Percentiles rank a stretch among this genome's conserved stretches.
Conservation (phyloP, 2,329 filamentous ascomycete genomes). For the Myriosclerotinia duriaeana region DNA sequence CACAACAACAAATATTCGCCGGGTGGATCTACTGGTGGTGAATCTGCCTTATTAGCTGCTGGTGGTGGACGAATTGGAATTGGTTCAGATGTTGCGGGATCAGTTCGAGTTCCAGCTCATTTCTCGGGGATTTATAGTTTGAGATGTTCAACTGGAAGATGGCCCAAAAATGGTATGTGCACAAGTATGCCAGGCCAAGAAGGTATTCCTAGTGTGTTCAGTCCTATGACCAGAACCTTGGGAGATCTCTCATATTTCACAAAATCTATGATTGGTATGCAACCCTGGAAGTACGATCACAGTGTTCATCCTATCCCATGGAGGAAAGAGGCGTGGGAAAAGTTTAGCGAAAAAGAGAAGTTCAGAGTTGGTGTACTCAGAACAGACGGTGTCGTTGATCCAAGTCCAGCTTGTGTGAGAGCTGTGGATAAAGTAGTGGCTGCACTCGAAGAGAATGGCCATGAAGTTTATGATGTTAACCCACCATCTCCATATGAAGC, state of each 20-base stretch:
- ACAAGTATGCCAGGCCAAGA: constrained; percentile 94
- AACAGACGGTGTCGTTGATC: constrained; percentile 80
- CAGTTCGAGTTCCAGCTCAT: constrained; percentile 81
- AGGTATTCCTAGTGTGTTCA: constrained; percentile 84
- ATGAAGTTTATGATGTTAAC: constrained; percentile 67
- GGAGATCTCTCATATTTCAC: constrained; percentile 84
- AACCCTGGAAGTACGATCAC: constrained; percentile 87
- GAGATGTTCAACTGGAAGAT: constrained; percentile 83
- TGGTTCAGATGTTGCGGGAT: constrained; percentile 84
- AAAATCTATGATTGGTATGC: constrained; percentile 71
- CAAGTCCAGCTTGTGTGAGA: constrained; percentile 77
- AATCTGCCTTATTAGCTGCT: constrained; percentile 77
- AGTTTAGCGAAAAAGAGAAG: constrained; percentile 59
- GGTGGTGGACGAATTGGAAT: constrained; percentile 82
- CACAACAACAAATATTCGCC: constrained; percentile 83
- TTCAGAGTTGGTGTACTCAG: constrained; percentile 74
- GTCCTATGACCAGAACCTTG: constrained; percentile 85
- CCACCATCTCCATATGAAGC: constrained; percentile 73
- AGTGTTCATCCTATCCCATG: constrained; percentile 83
- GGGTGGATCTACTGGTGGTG: constrained; percentile 73
- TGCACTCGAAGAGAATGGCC: constrained; percentile 69
- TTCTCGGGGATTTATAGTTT: constrained; percentile 88
- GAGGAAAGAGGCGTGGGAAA: constrained; percentile 60
- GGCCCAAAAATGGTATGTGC: constrained; percentile 79
- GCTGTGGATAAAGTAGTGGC: constrained; percentile 69